Conservation (phyloP, 345 rosid species). For the Aethionema arabicum region DNA sequence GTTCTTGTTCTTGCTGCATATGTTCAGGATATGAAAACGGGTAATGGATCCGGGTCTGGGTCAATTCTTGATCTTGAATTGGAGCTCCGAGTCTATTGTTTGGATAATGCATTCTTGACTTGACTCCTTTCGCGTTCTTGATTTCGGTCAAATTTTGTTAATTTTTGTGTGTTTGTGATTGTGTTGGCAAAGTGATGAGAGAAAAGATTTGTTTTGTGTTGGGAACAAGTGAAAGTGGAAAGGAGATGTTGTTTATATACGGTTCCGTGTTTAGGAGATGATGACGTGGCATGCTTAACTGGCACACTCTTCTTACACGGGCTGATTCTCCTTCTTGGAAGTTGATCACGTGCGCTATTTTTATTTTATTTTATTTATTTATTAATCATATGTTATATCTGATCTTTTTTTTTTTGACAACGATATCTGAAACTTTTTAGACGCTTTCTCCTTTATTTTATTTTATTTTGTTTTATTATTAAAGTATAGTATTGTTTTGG, state of each 20-base stretch:
- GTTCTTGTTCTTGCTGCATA: slow-evolving; percentile 59
- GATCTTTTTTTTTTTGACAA: no score
- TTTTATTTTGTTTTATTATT: background rate
- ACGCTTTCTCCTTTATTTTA: background rate
- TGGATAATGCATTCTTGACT: slow-evolving; percentile 38
- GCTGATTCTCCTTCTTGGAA: slow-evolving; percentile 17
- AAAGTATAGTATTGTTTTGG: background rate
- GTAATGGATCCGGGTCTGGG: slow-evolving; percentile 5
- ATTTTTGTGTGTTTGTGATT: slow-evolving; percentile 8
- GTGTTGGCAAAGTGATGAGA: slow-evolving; percentile 13
- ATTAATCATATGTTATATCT: no score
- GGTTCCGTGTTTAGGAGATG: slow-evolving; percentile 30
- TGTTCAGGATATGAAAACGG: slow-evolving; percentile 31
- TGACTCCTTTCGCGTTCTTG: background rate
- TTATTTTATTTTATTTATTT: background rate
- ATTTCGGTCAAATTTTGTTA: background rate
- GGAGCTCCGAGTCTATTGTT: slow-evolving; percentile 35
- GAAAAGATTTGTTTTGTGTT: background rate
- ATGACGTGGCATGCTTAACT: slow-evolving; percentile 26
- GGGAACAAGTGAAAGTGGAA: slow-evolving; percentile 31
- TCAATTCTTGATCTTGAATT: background rate
- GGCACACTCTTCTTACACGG: slow-evolving; percentile 37
- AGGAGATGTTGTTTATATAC: slow-evolving; percentile 25
- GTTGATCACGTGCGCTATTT: slow-evolving; percentile 31
- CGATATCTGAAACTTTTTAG: slow-evolving; percentile 20